Base-by-base conservation (phyloP, 345 rosid species). In the Brassica cretica region DNA sequence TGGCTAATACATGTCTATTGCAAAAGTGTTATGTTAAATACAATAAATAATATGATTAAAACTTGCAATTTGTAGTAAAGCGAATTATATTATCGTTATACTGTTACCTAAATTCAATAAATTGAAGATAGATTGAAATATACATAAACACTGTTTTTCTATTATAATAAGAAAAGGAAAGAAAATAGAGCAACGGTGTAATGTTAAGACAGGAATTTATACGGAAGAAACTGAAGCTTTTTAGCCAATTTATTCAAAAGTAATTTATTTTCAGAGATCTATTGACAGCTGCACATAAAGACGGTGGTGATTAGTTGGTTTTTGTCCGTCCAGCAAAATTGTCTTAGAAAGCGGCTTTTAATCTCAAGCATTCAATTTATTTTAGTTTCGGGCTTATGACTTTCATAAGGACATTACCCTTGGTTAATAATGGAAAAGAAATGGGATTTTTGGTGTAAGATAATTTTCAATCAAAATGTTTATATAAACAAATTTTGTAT, bases 281-380 rank as follows among this genome's bases (percentile, higher is more conserved):
- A 70, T 78, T 30, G 79, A 84, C 91, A 86, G 83, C 85, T 70
- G 86, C 84, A 63, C 80, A 76, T 64, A 77, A 75, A 74, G 88
- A 87, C 89, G 87, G 70, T 80, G 79, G 82, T 85, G 82, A 84
- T 85, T 14, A 78, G 78, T 82, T 72, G 79, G 66, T 71, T 87
- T 86, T 82, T 82, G 84, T 82, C 85, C 86, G 84, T 88, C 85
- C 87, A 78, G 78, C 92, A 73, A 85, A 70, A 76, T 81, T 83
- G 83, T 79, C 85, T 83, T 88, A 82, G 74, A 66, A 75, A 75
- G 83, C 85, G 80, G 85, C 83, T 83, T 85, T 63, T 59, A 78
- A 60, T 66, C 87, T 76, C 73, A 86, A 81, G 25, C 89, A 72
- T 74, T 51, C 18, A 51, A 51, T 32, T 58, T 21, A 66, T 8